Conservation (phyloP, 139 green algal genomes). For the Micractinium sp. region DNA sequence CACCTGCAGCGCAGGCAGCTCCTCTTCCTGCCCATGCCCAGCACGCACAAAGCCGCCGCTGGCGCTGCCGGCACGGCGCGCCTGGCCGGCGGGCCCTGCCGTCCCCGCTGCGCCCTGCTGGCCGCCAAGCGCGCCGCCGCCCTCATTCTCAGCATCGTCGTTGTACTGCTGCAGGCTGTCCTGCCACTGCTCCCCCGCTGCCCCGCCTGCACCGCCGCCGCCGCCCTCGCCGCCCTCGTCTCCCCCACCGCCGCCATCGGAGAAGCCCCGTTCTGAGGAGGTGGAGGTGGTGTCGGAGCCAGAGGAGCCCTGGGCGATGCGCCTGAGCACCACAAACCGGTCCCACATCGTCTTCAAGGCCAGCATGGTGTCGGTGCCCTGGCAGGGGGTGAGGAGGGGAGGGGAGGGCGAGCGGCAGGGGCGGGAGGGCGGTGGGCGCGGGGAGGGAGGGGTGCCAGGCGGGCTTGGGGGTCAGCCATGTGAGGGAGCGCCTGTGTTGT, state of each 20-base stretch:
- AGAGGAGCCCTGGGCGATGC: too few species aligned
- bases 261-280: neutral
- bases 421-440: too few species aligned
- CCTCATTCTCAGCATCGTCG: neutral
- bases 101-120: neutral
- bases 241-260: neutral
- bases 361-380: too few species aligned
- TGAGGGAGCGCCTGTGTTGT: too few species aligned
- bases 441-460: too few species aligned
- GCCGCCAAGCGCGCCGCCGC: neutral
- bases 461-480: too few species aligned
- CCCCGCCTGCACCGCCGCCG: neutral
- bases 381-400: too few species aligned
- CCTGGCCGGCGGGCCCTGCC: neutral
- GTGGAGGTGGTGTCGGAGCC: neutral
- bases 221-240: neutral
- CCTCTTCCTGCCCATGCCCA: neutral
- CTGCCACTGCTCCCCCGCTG: conserved; percentile 9
- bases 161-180: neutral
- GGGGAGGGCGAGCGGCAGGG: too few species aligned
- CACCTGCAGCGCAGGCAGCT: neutral
- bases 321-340: too few species aligned
- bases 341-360: too few species aligned
- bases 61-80: neutral
- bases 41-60: neutral